Conservation (phyloP, 2,329 filamentous ascomycete species). For the Phialophora tarda region DNA sequence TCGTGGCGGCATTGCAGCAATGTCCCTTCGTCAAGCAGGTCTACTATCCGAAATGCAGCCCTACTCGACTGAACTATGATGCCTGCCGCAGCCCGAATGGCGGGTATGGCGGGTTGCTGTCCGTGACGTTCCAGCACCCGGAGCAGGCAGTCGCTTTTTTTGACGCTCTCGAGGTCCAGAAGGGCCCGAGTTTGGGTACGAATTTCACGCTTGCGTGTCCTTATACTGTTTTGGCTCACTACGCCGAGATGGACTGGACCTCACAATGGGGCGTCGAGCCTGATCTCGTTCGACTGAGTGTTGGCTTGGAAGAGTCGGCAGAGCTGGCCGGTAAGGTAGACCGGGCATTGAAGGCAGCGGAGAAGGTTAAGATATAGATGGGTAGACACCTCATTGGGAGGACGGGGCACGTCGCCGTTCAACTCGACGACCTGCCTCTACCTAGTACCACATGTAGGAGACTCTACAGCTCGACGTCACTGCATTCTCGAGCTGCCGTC, state of each 20-base stretch:
- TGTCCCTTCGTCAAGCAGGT: constrained; percentile 73
- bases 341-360: constrained; percentile 67
- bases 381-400: background rate
- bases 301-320: constrained; percentile 80
- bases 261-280: constrained; percentile 80
- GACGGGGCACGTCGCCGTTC: constrained; percentile 22
- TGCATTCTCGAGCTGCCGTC: background rate
- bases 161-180: constrained; percentile 83
- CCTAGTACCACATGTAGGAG: background rate
- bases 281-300: constrained; percentile 81
- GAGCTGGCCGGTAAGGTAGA: constrained; percentile 69
- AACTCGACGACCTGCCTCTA: constrained; percentile 22
- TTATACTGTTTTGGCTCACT: constrained; percentile 91
- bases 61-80: constrained; percentile 76
- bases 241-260: constrained; percentile 85
- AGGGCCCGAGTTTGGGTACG: constrained; percentile 92
- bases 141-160: constrained; percentile 80
- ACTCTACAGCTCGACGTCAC: background rate
- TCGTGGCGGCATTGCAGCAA: constrained; percentile 72
- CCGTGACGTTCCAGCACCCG: constrained; percentile 75
- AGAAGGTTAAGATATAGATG: constrained; percentile 19
- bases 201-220: constrained; percentile 94
- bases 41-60: constrained; percentile 83
- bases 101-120: constrained; percentile 89
- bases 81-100: constrained; percentile 72